Conservation (phyloP, 2,329 filamentous ascomycete genomes). For the Exutisphaerella laricina region DNA sequence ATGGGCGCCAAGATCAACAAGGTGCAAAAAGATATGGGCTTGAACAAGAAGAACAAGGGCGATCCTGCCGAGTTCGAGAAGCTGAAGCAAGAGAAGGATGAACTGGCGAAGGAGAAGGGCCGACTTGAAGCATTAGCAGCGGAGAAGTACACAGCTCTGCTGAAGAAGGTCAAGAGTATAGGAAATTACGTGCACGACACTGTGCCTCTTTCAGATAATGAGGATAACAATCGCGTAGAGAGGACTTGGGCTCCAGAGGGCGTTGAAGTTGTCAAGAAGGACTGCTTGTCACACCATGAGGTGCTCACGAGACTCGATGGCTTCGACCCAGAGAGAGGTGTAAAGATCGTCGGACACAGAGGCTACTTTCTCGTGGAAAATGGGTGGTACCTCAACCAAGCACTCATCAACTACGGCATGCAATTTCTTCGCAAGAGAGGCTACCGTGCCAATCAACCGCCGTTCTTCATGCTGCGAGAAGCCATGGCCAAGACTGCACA, state of each 20-base stretch:
- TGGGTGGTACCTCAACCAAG: slow-evolving; percentile 87
- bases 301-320: slow-evolving; percentile 82
- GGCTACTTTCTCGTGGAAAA: slow-evolving; percentile 89
- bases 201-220: slow-evolving; percentile 75
- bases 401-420: slow-evolving; percentile 89
- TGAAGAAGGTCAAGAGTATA: slow-evolving; percentile 74
- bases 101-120: slow-evolving; percentile 77
- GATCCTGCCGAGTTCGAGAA: slow-evolving; percentile 75
- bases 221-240: slow-evolving; percentile 73
- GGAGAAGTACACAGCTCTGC: slow-evolving; percentile 68
- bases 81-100: slow-evolving; percentile 69
- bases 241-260: slow-evolving; percentile 77
- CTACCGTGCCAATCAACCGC: slow-evolving; percentile 57
- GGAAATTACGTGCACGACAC: slow-evolving; percentile 89
- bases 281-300: slow-evolving; percentile 86
- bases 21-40: slow-evolving; percentile 81
- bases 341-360: slow-evolving; percentile 89
- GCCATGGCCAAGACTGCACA: slow-evolving; percentile 98
- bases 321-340: slow-evolving; percentile 86
- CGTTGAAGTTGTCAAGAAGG: slow-evolving; percentile 65
- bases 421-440: slow-evolving; percentile 79
- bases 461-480: slow-evolving; percentile 90
- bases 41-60: slow-evolving; percentile 93
- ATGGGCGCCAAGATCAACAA: slow-evolving; percentile 80
- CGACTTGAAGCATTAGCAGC: slow-evolving; percentile 65